These are phyloP conservation scores for Saprolegnia diclina DNA, from an alignment of 352 stramenopile genomes.

Conservation along the genomic window DNA sequence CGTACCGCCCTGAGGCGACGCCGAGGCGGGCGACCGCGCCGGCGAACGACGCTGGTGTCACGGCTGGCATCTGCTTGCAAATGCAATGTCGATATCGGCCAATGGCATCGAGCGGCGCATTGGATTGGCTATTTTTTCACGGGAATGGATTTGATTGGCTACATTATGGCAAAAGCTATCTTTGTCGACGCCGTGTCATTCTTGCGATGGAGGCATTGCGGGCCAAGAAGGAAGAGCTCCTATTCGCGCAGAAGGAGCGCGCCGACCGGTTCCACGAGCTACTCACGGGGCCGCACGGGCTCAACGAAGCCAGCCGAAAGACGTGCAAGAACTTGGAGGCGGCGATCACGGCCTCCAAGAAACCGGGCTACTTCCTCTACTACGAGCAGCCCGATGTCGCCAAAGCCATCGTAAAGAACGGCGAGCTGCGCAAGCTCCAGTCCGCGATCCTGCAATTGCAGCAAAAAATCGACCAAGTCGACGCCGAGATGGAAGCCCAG, in stretches of 20 bases:
- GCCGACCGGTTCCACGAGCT: slow-evolving; percentile 53
- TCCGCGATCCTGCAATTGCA: slow-evolving; percentile 54
- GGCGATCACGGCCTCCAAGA: slow-evolving; percentile 66
- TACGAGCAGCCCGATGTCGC: slow-evolving; percentile 58
- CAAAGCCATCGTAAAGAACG: slow-evolving; percentile 44
- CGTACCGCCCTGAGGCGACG: slow-evolving; percentile 34
- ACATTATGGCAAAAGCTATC: neutral
- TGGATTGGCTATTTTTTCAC: no score
- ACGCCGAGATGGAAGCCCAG: slow-evolving; percentile 42
- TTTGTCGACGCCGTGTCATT: neutral
- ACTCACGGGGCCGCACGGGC: slow-evolving; percentile 45
- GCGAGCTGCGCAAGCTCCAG: slow-evolving; percentile 56
- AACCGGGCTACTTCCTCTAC: slow-evolving; percentile 65
- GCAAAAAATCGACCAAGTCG: slow-evolving; percentile 64
- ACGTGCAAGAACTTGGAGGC: slow-evolving; percentile 77
- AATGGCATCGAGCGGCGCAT: neutral
- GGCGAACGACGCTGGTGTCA: neutral
- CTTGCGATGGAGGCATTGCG: slow-evolving; percentile 47
- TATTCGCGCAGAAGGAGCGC: slow-evolving; percentile 61
- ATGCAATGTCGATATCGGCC: neutral
- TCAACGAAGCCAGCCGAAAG: slow-evolving; percentile 70
- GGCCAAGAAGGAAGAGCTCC: slow-evolving; percentile 72
- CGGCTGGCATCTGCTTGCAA: neutral
- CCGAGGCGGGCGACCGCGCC: neutral
- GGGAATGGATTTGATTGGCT: neutral